Base-by-base conservation (phyloP, 1,139 yeast genomes). In the Magnusiomyces sp. region DNA sequence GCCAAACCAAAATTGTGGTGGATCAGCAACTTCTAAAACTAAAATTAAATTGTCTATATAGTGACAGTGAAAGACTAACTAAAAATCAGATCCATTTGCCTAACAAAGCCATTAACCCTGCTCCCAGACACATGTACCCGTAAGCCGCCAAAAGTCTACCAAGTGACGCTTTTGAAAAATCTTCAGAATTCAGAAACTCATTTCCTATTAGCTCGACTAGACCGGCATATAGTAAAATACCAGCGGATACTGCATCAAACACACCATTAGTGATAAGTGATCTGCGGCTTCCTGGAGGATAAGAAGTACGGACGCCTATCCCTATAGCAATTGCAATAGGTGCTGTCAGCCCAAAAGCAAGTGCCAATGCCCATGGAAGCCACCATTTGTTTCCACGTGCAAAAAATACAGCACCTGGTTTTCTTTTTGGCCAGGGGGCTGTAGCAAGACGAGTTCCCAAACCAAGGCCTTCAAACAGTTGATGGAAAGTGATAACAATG, bases 271-370 rank as follows among this genome's bases (percentile, higher is more conserved):
- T 73, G 53, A 86, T 76, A 56, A 80, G 73, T 0, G 88, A 80
- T 16, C 70, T 76, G 13, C 85, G 78, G 14, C 60, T 56, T 40
- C 60, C 62, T 16, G 70, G 63, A 32, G 75, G 77, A 60, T 84
- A 86, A 2, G 84, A 65, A 46, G 73, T 67, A 67, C 95, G 76
- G 10, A 87, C 89, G 52, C 95, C 95, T 50, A 88, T 70, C 54
- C 95, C 95, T 61, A 85, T 82, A 23, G 90, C 95, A 58, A 84
- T 79, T 43, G 89, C 78, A 54, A 87, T 74, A 14, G 95, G 95
- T 2, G 95, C 84, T 38, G 85, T 75, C 7, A 87, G 55, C 2
- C 83, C 76, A 65, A 79, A 87, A 3, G 71, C 79, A 6, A 71
- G 42, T 36, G 80, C 80, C 60, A 82, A 67, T 1, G 76, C 50